These are phyloP conservation scores for Russula lepida DNA, from an alignment of 768 basidiomycete genomes.

Conservation along the genomic window DNA sequence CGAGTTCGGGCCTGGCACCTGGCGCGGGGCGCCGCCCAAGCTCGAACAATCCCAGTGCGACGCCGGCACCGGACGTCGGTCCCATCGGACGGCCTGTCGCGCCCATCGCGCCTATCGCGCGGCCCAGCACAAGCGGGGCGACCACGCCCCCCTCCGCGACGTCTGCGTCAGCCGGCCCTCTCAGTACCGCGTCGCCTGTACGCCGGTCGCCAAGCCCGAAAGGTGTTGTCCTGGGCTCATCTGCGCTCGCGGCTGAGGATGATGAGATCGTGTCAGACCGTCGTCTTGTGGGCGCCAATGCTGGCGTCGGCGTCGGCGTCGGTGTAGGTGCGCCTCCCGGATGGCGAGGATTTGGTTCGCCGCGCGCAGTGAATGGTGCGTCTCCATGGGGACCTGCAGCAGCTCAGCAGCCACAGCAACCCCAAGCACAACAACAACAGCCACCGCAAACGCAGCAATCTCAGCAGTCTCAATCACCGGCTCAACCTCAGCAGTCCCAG, in stretches of 20 bases:
- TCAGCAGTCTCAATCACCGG: not conserved
- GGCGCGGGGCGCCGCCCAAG: slow-evolving; percentile 37
- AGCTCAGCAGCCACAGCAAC: not conserved
- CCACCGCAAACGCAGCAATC: not conserved
- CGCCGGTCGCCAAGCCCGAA: slow-evolving; percentile 50
- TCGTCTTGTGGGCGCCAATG: slow-evolving; percentile 9
- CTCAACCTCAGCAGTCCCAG: not conserved
- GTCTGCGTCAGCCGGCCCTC: not conserved
- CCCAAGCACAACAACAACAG: not conserved
- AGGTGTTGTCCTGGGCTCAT: slow-evolving; percentile 57
- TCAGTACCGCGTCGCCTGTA: slow-evolving; percentile 42
- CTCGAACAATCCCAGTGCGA: slow-evolving; percentile 50
- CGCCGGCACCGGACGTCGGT: slow-evolving; percentile 34
- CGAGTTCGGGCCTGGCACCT: slow-evolving; percentile 40
- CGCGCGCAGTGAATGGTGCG: slow-evolving; percentile 3
- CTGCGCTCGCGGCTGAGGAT: slow-evolving; percentile 69
- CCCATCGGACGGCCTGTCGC: slow-evolving; percentile 36
- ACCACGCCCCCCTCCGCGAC: slow-evolving; percentile 42
- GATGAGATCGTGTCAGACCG: slow-evolving; percentile 63
- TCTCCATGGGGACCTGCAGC: slow-evolving; percentile 8
- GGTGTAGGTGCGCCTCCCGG: slow-evolving; percentile 4
- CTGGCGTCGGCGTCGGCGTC: not conserved
- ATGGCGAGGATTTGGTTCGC: slow-evolving; percentile 14
- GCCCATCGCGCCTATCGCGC: slow-evolving; percentile 63
- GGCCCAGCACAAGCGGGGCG: slow-evolving; percentile 40